These are phyloP conservation scores for Ophiosphaerella herpotricha DNA, from an alignment of 2,329 filamentous ascomycete genomes.

Conservation along the genomic window DNA sequence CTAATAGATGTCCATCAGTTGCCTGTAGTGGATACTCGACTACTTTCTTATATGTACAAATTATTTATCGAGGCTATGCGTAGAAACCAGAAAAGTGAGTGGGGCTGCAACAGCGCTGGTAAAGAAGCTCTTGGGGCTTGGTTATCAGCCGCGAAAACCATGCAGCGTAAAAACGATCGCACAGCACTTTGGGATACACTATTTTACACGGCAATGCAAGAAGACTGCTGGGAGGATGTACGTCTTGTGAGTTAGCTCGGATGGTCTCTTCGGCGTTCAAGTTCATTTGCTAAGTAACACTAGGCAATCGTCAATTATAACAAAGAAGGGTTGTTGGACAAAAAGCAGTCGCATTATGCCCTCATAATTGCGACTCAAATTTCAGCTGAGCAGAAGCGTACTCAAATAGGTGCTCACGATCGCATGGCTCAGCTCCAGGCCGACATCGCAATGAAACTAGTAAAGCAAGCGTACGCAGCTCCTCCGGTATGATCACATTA, in stretches of 20 bases:
- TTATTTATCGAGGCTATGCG: slow-evolving; percentile 24
- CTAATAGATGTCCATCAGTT: slow-evolving; percentile 26
- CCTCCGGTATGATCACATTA: slow-evolving; percentile 18
- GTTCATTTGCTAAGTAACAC: slow-evolving; percentile 7
- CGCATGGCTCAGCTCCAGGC: slow-evolving; percentile 23
- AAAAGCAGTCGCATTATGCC: slow-evolving; percentile 31
- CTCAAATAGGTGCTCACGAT: slow-evolving; percentile 17
- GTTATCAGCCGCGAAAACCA: slow-evolving; percentile 34
- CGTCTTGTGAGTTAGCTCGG: slow-evolving; percentile 28
- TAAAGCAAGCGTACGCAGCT: slow-evolving; percentile 35
- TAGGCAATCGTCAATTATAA: slow-evolving; percentile 37
- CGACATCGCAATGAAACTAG: slow-evolving; percentile 26
- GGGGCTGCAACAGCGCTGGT: slow-evolving; percentile 21
- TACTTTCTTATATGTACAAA: slow-evolving; percentile 37
- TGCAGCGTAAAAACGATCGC: slow-evolving; percentile 26
- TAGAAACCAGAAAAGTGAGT: slow-evolving; percentile 2
- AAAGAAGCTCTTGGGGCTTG: slow-evolving; percentile 29
- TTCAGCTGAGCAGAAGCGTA: slow-evolving; percentile 28
- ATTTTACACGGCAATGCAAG: slow-evolving; percentile 32
- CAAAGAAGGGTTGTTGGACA: slow-evolving; percentile 28
- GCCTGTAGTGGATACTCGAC: slow-evolving; percentile 27
- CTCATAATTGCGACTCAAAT: slow-evolving; percentile 37
- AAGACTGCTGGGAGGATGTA: slow-evolving; percentile 43
- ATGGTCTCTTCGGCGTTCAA: background rate
- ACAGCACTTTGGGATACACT: slow-evolving; percentile 33